Evolutionary conservation across 345 rosid species (phyloP), one percentile per base, ranked within the genome.

Genomic region (Conringia planisiliqua): DNA sequence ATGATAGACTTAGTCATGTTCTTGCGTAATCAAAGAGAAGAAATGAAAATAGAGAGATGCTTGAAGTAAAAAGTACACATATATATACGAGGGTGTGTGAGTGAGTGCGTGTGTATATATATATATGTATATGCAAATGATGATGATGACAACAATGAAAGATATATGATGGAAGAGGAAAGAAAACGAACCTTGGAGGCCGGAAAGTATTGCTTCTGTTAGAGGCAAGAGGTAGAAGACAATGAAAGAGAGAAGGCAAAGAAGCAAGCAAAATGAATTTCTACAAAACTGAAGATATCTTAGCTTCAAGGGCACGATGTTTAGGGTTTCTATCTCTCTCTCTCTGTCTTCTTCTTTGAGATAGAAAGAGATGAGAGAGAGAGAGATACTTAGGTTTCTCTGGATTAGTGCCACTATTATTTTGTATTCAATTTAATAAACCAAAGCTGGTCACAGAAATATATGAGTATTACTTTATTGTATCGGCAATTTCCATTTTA

Each of bases 281-380:
- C 65, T 62, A 54, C 70, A 69, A 70, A 42, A 57, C 66, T 69
- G 62, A 50, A 71, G 80, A 85, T 78, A 80, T 74, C 87, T 89
- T 80, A 73, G 63, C 90, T 89, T 87, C 66, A 78, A 83, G 87
- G 87, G 87, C 89, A 86, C 85, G 91, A 72, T 79, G 85, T 77
- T 75, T 70, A 62, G 70, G 79, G 64, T 61, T 78, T 79, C 76
- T 70, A n/a, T 78, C 52, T 78, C 57, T 70, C 76, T 68, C 26
- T 68, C 26, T 55, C 24, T 55, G 58, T 78, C 47, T 71, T 66
- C 78, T 73, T 74, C 75, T 79, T 16, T 78, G 79, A 73, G 69
- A 78, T 79, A 74, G 68, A 78, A 29, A 27, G 46, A 57, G 59
- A 26, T 4, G 72, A 55, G 18, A 65, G 47, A 43, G 66, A 58